Conservation (phyloP, 305 asterid genomes). For the Plantago coronopus region DNA sequence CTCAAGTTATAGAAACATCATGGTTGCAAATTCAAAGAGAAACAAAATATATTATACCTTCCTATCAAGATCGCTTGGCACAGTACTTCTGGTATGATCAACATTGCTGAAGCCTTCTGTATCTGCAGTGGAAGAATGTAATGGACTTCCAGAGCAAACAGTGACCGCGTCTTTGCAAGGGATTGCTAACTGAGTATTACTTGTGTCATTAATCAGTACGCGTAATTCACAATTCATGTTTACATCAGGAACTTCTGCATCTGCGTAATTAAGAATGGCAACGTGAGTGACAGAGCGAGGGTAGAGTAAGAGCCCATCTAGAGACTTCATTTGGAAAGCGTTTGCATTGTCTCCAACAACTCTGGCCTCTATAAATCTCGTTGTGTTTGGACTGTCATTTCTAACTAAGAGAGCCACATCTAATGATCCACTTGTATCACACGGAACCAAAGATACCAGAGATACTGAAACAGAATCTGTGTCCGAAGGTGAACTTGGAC, state of each 20-base stretch:
- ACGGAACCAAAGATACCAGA: constrained; percentile 28
- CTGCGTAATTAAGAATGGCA: constrained; percentile 48
- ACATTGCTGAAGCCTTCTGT: constrained; percentile 27
- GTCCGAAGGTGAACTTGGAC: constrained; percentile 30
- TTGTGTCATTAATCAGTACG: constrained; percentile 56
- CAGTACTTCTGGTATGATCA: constrained; percentile 30
- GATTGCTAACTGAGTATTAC: constrained; percentile 51
- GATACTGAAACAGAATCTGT: constrained; percentile 32
- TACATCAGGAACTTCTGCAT: constrained; percentile 26
- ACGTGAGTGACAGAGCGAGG: constrained; percentile 63
- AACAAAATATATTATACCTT: constrained; percentile 50
- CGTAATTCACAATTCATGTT: constrained; percentile 48
- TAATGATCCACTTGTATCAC: constrained; percentile 33
- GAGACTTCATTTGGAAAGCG: constrained; percentile 45
- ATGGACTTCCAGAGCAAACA: constrained; percentile 37
- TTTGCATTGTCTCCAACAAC: constrained; percentile 38
- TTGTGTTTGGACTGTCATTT: constrained; percentile 47
- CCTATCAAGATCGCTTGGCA: constrained; percentile 26
- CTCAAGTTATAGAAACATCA: neutral
- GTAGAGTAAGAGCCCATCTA: constrained; percentile 68
- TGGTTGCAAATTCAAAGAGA: constrained; percentile 10
- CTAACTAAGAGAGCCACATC: constrained; percentile 47
- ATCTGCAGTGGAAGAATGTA: constrained; percentile 41
- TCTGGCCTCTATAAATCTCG: constrained; percentile 47
- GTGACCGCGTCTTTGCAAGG: constrained; percentile 54